phyloP scores from a whole-genome alignment of 169 alveolate species.

The Sarcocystis neurona region DNA sequence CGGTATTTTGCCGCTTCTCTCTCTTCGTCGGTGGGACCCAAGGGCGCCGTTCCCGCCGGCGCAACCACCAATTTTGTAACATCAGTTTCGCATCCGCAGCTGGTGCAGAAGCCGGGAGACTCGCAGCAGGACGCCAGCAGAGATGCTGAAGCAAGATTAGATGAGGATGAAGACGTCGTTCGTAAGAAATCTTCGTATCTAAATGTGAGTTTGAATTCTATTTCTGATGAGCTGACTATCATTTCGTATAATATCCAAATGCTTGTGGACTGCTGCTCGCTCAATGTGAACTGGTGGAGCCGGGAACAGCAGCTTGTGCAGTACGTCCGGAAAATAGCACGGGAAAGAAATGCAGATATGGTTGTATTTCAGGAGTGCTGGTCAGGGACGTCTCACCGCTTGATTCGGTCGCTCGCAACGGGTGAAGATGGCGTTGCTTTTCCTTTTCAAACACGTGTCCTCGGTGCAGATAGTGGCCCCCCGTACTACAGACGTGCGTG shows the following conservation, averaged over 20 bases:
- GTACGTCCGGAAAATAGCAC: conserved; percentile 47
- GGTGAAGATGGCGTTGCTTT: conserved; percentile 47
- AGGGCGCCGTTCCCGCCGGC: too few relatives aligned
- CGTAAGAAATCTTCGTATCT: conserved; percentile 61
- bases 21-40: too few relatives aligned
- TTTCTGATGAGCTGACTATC: conserved; percentile 66
- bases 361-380: conserved; percentile 61
- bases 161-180: too few relatives aligned
- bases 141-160: too few relatives aligned
- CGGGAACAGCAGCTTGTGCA: conserved; percentile 59
- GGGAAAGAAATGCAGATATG: conserved; percentile 55
- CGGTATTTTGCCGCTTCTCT: too few relatives aligned
- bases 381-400: conserved; percentile 39
- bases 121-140: too few relatives aligned
- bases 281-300: conserved; percentile 60
- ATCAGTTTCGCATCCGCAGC: too few relatives aligned
- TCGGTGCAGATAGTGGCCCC: conserved; percentile 49
- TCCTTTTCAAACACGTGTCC: conserved; percentile 59
- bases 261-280: conserved; percentile 55
- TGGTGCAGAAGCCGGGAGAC: too few relatives aligned
- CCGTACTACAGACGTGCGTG: background rate
- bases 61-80: too few relatives aligned
- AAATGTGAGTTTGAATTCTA: conserved; percentile 54
- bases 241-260: conserved; percentile 70
- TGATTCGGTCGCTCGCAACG: conserved; percentile 25